Evolutionary conservation across 768 basidiomycete genomes (phyloP).

Genomic region (Tylopilus intermedius): DNA sequence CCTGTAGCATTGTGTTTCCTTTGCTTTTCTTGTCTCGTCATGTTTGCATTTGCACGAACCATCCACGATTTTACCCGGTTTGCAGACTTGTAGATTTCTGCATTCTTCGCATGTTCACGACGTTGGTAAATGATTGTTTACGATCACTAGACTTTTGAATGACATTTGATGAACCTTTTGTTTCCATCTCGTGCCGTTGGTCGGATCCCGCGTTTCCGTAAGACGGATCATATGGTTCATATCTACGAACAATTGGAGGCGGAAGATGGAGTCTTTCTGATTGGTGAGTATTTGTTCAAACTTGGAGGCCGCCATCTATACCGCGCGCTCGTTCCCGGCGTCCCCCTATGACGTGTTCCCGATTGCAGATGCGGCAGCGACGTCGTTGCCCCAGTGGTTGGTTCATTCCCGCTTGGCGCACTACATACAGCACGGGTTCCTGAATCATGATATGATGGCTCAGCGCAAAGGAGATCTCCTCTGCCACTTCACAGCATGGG

Average conservation of each 20-base stretch:
- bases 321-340: not conserved
- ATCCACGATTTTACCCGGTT: conserved; percentile 8
- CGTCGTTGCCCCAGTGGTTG: not conserved
- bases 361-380: not conserved
- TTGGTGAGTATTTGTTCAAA: not conserved
- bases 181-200: conserved; percentile 5
- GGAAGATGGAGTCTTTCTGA: not conserved
- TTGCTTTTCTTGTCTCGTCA: conserved; percentile 10
- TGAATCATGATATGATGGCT: not conserved
- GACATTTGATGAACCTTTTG: conserved; percentile 17
- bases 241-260: not conserved
- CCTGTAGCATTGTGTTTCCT: conserved; percentile 35
- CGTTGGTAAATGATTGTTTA: conserved; percentile 23
- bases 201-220: not conserved
- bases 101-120: conserved; percentile 20
- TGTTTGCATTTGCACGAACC: conserved; percentile 12
- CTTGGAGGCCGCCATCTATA: not conserved
- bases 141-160: conserved; percentile 21
- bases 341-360: not conserved
- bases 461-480: not conserved
- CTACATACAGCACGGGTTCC: not conserved
- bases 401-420: not conserved
- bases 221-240: conserved; percentile 21
- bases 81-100: conserved; percentile 34
- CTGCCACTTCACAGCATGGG: not conserved